Evolutionary conservation across 441 rosid species (phyloP).

Genomic region (Populus tomentosa): DNA sequence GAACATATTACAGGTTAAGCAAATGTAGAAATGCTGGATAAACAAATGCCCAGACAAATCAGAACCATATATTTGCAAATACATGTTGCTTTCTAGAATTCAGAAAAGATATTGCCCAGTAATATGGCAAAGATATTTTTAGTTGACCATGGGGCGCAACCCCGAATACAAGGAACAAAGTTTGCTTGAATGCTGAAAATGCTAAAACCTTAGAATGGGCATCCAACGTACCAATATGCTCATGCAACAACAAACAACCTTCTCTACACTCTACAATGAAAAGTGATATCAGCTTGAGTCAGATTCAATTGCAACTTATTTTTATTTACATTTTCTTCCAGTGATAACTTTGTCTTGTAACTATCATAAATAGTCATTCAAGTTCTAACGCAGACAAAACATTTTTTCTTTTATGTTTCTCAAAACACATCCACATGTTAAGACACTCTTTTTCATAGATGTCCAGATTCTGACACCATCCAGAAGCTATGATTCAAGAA

Average conservation of each 20-base stretch:
- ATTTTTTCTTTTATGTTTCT: not conserved
- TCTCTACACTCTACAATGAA: not conserved
- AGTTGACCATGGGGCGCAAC: not conserved
- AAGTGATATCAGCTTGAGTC: not conserved
- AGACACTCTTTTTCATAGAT: not conserved
- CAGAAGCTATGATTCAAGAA: not conserved
- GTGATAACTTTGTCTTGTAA: not conserved
- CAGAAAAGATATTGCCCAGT: not conserved
- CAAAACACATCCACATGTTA: not conserved
- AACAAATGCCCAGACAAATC: not conserved
- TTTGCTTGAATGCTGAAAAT: not conserved
- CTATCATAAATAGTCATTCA: not conserved
- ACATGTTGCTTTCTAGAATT: not conserved
- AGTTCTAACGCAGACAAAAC: not conserved
- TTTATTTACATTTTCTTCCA: not conserved
- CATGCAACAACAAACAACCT: not conserved
- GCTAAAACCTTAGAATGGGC: not conserved
- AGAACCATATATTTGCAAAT: not conserved
- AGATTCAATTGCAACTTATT: not conserved
- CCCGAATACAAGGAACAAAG: not conserved
- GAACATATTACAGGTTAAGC: no score
- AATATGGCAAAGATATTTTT: not conserved
- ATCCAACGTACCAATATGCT: not conserved
- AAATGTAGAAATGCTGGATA: not conserved
- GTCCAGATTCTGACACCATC: not conserved